Base-by-base conservation (phyloP, 805 yeast genomes). In the Candida oleophila region DNA sequence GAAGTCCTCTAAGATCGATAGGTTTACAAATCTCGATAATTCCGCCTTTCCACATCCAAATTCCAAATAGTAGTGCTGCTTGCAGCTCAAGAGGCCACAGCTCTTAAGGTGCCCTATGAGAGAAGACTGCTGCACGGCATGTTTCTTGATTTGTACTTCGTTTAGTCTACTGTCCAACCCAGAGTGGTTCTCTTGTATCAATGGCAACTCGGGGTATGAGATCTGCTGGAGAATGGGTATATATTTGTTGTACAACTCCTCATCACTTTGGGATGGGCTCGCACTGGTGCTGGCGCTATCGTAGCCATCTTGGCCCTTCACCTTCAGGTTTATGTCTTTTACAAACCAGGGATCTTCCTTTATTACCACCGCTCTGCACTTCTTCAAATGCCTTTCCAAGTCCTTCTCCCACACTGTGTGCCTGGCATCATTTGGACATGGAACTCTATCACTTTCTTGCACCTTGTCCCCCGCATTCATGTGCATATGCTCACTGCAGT, bases 11-110 rank as follows among this genome's bases (percentile, higher is more conserved):
- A 68, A 47, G 2, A 68, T 50, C 51, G 76, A 70, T 18, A 60
- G 45, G 59, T 71, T 73, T 11, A 87, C 67, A 55, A 81, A 86
- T 48, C 96, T 65, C 1, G 90, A 77, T 20, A 90, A 73, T 59
- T 91, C 97, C 1, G 88, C 96, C 51, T 91, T 78, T 0, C 97
- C 97, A 62, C 96, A 87, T 0, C 97, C 97, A 70, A 89, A 89
- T 64, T 90, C 97, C 22, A 86, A 60, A 58, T 81, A 80, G 43
- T 72, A 65, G 33, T 50, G 49, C 30, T 7, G 11, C 16, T 61
- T 46, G 2, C 60, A 36, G 1, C 64, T 61, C 34, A 85, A 65
- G 5, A 84, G 57, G 0, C 59, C 59, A 14, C 62, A 51, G 3
- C 64, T 60, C 20, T 74, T 69, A 55, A 90, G 62, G 50, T 86